Conservation (phyloP, 257 asterid species). For the Solanum infundibuliforme region DNA sequence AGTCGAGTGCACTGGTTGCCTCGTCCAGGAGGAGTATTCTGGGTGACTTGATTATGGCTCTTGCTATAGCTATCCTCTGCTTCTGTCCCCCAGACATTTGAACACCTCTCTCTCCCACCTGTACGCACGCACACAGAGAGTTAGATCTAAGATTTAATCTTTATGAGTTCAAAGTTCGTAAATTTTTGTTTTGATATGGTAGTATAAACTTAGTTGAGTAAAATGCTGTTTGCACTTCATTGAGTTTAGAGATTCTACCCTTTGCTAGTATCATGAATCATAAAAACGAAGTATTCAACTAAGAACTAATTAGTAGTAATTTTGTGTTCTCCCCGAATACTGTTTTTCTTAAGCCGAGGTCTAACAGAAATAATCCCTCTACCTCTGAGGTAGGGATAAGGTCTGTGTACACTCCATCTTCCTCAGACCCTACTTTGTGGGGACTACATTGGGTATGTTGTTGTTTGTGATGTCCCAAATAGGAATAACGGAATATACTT, state of each 20-base stretch:
- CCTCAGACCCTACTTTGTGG: neutral
- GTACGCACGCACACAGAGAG: neutral
- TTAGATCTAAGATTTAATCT: neutral
- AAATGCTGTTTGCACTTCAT: neutral
- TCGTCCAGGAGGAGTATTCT: conserved; percentile 82
- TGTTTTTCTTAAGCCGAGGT: neutral
- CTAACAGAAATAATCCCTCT: neutral
- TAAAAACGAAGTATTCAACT: neutral
- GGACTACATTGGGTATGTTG: neutral
- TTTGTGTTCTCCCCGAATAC: neutral
- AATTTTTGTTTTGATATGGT: neutral
- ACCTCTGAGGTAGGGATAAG: too few species aligned
- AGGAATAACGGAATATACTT: neutral
- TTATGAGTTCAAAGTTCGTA: neutral
- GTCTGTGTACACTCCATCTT: neutral
- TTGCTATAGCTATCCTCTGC: conserved; percentile 89
- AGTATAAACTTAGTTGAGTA: neutral
- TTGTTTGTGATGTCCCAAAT: neutral
- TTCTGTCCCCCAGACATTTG: conserved; percentile 98
- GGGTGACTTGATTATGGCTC: conserved; percentile 61
- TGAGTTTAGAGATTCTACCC: neutral
- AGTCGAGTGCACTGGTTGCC: conserved; percentile 92
- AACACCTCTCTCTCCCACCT: conserved; percentile 95
- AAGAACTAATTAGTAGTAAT: neutral
- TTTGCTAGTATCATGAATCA: neutral